Percentiles rank a stretch among this genome's conserved stretches.
Evolutionary conservation across 2,329 filamentous ascomycete genomes (phyloP).

Genomic region (Aspergillus fumigatiaffinis): DNA sequence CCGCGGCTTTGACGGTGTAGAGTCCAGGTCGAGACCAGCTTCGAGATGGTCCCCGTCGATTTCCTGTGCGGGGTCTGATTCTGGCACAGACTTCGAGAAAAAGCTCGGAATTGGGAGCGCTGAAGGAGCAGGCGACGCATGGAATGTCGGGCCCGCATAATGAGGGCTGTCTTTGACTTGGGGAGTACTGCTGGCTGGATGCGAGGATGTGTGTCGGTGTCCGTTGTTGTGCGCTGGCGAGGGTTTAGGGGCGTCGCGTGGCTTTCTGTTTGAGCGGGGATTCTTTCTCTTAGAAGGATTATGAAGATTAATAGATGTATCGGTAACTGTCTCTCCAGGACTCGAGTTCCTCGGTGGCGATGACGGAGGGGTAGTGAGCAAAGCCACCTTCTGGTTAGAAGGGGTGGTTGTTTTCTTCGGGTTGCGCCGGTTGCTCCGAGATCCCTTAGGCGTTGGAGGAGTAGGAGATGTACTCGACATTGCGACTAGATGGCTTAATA

Average conservation of each 20-base stretch:
- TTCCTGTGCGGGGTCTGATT: slow-evolving; percentile 46
- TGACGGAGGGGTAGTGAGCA: slow-evolving; percentile 33
- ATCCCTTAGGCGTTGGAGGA: slow-evolving; percentile 37
- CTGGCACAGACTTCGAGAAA: slow-evolving; percentile 69
- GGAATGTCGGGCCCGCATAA: slow-evolving; percentile 92
- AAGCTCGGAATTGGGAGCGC: slow-evolving; percentile 89
- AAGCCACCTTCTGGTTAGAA: slow-evolving; percentile 23
- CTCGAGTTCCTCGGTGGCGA: slow-evolving; percentile 33
- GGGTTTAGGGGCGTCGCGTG: slow-evolving; percentile 24
- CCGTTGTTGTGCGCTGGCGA: slow-evolving; percentile 23
- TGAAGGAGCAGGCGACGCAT: slow-evolving; percentile 88
- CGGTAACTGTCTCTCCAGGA: slow-evolving; percentile 27
- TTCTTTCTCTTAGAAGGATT: slow-evolving; percentile 35
- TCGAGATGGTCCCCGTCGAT: slow-evolving; percentile 41
- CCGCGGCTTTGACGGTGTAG: slow-evolving; percentile 45
- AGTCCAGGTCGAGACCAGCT: slow-evolving; percentile 29
- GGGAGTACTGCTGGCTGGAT: slow-evolving; percentile 42
- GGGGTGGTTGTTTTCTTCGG: slow-evolving; percentile 35
- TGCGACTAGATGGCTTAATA: slow-evolving; percentile 43
- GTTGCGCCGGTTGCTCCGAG: slow-evolving; percentile 35
- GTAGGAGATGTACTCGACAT: slow-evolving; percentile 45
- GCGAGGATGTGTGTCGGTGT: slow-evolving; percentile 32
- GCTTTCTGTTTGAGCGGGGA: slow-evolving; percentile 34
- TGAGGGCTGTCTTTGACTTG: slow-evolving; percentile 37
- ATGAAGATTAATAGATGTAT: slow-evolving; percentile 24